Evolutionary conservation across 805 yeast genomes (phyloP).

Genomic region (Wickerhamomyces queroliae): DNA sequence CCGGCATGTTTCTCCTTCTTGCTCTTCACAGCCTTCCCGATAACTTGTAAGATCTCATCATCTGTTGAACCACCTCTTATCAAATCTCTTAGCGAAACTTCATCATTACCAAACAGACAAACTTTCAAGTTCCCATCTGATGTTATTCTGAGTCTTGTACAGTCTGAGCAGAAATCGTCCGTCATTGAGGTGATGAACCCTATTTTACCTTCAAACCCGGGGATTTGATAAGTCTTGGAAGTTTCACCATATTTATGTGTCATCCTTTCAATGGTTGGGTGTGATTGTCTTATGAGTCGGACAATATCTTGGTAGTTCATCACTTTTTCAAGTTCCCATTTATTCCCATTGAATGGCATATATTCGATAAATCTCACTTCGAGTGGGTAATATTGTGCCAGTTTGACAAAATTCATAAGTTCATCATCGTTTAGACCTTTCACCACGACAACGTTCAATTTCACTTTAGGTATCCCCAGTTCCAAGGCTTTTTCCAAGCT

Average conservation of each 20-base stretch:
- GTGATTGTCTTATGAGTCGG: slow-evolving; percentile 23
- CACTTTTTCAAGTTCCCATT: slow-evolving; percentile 42
- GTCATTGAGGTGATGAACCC: slow-evolving; percentile 57
- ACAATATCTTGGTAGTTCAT: slow-evolving; percentile 40
- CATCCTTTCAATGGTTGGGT: slow-evolving; percentile 23
- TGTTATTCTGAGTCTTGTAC: slow-evolving; percentile 47
- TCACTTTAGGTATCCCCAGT: slow-evolving; percentile 38
- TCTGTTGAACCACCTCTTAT: slow-evolving; percentile 32
- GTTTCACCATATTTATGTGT: slow-evolving; percentile 39
- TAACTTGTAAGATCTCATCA: slow-evolving; percentile 30
- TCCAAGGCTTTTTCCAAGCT: slow-evolving; percentile 38
- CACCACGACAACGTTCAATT: slow-evolving; percentile 46
- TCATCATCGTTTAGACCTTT: slow-evolving; percentile 47
- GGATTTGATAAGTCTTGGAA: slow-evolving; percentile 38
- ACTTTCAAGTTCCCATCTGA: slow-evolving; percentile 51
- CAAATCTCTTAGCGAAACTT: slow-evolving; percentile 40
- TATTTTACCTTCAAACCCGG: slow-evolving; percentile 36
- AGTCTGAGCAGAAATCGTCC: slow-evolving; percentile 42
- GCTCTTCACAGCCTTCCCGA: slow-evolving; percentile 38
- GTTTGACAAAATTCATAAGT: slow-evolving; percentile 37
- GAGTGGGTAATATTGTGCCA: slow-evolving; percentile 32
- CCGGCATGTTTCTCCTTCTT: slow-evolving; percentile 50
- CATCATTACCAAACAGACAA: slow-evolving; percentile 47
- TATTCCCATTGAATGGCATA: slow-evolving; percentile 55
- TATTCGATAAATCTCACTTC: slow-evolving; percentile 52